A percentile compares a stretch with the other conserved stretches of the same genome.
phyloP scores from a whole-genome alignment of 805 yeast species.

The Priceomyces castillae region DNA sequence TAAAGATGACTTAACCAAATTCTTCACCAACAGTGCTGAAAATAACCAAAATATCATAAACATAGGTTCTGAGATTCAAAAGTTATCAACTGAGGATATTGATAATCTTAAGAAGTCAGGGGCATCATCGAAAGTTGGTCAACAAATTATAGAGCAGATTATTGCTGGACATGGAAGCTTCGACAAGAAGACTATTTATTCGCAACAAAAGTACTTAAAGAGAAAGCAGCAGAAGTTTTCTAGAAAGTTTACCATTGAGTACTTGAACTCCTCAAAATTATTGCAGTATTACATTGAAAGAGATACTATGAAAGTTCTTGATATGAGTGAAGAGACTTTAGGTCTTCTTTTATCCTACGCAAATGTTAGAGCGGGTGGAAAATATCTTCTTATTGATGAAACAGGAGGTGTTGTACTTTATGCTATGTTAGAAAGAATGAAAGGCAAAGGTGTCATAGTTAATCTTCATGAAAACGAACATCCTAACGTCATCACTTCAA shows the following conservation, averaged over 20 bases:
- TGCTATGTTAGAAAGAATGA: conserved; percentile 88
- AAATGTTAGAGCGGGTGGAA: conserved; percentile 86
- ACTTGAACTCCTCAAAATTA: conserved; percentile 66
- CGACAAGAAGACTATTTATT: conserved; percentile 81
- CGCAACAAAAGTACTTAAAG: conserved; percentile 88
- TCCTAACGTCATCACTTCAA: conserved; percentile 70
- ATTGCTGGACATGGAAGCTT: conserved; percentile 83
- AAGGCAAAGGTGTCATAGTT: conserved; percentile 66
- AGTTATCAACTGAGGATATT: conserved; percentile 73
- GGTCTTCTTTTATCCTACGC: conserved; percentile 76
- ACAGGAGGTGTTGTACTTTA: conserved; percentile 89
- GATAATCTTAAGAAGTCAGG: conserved; percentile 76
- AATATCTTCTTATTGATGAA: conserved; percentile 84
- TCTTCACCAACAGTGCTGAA: conserved; percentile 49
- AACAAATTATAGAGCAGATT: conserved; percentile 75
- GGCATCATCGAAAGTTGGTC: conserved; percentile 60
- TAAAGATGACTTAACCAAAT: conserved; percentile 34
- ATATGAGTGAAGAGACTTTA: conserved; percentile 80
- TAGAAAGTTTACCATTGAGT: conserved; percentile 79
- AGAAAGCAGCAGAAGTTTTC: conserved; percentile 91
- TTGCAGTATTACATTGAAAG: conserved; percentile 74
- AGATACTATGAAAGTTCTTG: conserved; percentile 69
- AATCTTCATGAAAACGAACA: conserved; percentile 92
- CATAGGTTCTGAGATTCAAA: conserved; percentile 70
- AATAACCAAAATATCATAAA: conserved; percentile 64